Conservation (phyloP, 2,329 filamentous ascomycete species). For the Fusarium incarnatum region DNA sequence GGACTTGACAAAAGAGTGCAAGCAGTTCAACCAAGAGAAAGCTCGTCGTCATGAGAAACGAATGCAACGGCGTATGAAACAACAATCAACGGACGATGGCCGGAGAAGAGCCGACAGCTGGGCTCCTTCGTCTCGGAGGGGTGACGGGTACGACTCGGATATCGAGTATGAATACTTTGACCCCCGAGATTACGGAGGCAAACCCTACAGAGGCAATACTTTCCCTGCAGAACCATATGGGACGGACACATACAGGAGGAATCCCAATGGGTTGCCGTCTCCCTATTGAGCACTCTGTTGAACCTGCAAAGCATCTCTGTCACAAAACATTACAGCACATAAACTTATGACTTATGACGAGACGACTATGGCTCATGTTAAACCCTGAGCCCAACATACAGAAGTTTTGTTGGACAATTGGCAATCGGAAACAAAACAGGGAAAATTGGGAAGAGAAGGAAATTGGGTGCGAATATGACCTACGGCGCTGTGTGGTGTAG, state of each 20-base stretch:
- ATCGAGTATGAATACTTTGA: constrained; percentile 55
- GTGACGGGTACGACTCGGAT: constrained; percentile 54
- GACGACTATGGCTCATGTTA: constrained; percentile 33
- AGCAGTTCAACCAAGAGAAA: constrained; percentile 63
- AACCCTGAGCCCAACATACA: constrained; percentile 25
- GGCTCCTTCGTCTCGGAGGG: constrained; percentile 56
- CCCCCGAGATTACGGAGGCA: constrained; percentile 59
- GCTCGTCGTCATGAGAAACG: constrained; percentile 62
- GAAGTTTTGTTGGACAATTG: constrained; percentile 16
- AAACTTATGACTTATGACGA: constrained; percentile 45
- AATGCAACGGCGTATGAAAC: constrained; percentile 51
- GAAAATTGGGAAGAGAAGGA: constrained; percentile 22
- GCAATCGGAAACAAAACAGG: constrained; percentile 11
- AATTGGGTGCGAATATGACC: constrained; percentile 28
- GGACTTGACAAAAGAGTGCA: constrained; percentile 61
- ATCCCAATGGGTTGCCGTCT: constrained; percentile 51
- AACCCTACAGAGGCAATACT: constrained; percentile 31
- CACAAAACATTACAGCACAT: constrained; percentile 13
- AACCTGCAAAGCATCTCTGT: neutral
- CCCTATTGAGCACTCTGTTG: constrained; percentile 31
- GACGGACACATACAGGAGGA: constrained; percentile 30
- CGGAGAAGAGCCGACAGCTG: constrained; percentile 59
- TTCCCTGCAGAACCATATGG: constrained; percentile 36
- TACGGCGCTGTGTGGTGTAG: constrained; percentile 47
- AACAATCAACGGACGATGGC: constrained; percentile 47